Base-by-base conservation (phyloP, 805 yeast species). In the Candida cerambycidarum region DNA sequence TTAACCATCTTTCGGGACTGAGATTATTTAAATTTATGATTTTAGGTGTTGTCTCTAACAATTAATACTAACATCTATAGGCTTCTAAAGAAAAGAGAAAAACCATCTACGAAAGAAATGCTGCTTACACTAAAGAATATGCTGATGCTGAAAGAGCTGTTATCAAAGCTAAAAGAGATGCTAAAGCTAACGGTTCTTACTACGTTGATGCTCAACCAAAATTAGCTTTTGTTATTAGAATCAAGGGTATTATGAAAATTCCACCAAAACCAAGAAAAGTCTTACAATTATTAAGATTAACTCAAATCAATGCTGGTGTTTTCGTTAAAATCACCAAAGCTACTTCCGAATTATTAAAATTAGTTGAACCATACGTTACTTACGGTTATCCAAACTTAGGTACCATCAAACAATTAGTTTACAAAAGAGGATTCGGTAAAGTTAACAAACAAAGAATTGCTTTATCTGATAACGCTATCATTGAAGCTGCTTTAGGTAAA, bases 211-310 rank as follows among this genome's bases (percentile, higher is more conserved):
- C 95, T 73, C 92, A 90, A 82, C 82, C 83, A 67, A 89, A 88
- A 77, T 85, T 90, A 67, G 95, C 88, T 58, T 89, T 90, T 73
- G 95, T 90, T 67, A 82, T 90, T 74, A 89, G 98, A 85, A 90
- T 90, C 84, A 90, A 90, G 92, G 97, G 97, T 90, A 88, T 90
- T 75, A 86, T 80, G 90, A 90, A 89, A 85, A 89, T 90, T 64
- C 87, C 97, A 69, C 97, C 97, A 68, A 90, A 90, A 85, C 96
- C 97, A 83, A 89, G 97, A 87, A 90, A 90, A 87, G 96, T 90
- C 65, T 75, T 89, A 73, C 96, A 85, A 78, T 82, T 89, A 71
- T 80, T 88, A 74, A 85, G 96, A 82, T 83, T 89, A 75, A 80
- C 83, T 70, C 95, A 87, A 80, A 86, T 89, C 75, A 89, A 89